These are phyloP conservation scores for Saccharomycopsis hybrid DNA, from an alignment of 1,139 yeast species.

Conservation along the genomic window DNA sequence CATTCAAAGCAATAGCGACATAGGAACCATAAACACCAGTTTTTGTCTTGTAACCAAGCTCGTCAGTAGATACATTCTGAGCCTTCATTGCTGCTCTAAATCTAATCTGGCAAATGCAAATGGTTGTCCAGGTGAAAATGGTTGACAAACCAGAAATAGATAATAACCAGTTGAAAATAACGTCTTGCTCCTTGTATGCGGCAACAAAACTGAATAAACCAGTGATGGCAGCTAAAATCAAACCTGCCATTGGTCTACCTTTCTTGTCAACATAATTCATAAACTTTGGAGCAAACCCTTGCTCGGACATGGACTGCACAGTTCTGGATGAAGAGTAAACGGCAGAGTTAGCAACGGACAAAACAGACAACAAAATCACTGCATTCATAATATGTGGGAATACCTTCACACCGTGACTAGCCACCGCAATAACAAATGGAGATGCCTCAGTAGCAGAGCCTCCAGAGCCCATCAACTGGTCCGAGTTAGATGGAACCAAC, in stretches of 20 bases:
- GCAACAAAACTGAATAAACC: slow-evolving; percentile 72
- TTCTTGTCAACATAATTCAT: slow-evolving; percentile 67
- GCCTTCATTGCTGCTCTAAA: slow-evolving; percentile 60
- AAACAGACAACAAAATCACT: slow-evolving; percentile 61
- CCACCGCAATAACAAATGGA: slow-evolving; percentile 67
- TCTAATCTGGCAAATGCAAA: slow-evolving; percentile 63
- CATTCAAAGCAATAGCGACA: slow-evolving; percentile 49
- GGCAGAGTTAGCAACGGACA: slow-evolving; percentile 71
- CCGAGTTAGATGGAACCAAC: slow-evolving; percentile 58
- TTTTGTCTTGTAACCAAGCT: slow-evolving; percentile 56
- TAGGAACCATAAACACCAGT: slow-evolving; percentile 60
- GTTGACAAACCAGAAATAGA: slow-evolving; percentile 80
- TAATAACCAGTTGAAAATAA: slow-evolving; percentile 68
- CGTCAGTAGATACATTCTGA: slow-evolving; percentile 54
- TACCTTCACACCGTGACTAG: slow-evolving; percentile 49
- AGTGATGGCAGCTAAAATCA: slow-evolving; percentile 45
- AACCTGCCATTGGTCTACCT: slow-evolving; percentile 71
- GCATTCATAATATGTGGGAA: slow-evolving; percentile 68
- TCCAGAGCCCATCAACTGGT: slow-evolving; percentile 40
- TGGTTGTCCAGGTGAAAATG: slow-evolving; percentile 77
- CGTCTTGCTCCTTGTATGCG: slow-evolving; percentile 53
- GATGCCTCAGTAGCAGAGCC: slow-evolving; percentile 56
- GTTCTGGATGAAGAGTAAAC: slow-evolving; percentile 79
- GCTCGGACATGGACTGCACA: slow-evolving; percentile 71
- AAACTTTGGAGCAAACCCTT: slow-evolving; percentile 72